A percentile compares a stretch with the other conserved stretches of the same genome.
phyloP scores from a whole-genome alignment of 305 asterid genomes.

The Lippia alba region DNA sequence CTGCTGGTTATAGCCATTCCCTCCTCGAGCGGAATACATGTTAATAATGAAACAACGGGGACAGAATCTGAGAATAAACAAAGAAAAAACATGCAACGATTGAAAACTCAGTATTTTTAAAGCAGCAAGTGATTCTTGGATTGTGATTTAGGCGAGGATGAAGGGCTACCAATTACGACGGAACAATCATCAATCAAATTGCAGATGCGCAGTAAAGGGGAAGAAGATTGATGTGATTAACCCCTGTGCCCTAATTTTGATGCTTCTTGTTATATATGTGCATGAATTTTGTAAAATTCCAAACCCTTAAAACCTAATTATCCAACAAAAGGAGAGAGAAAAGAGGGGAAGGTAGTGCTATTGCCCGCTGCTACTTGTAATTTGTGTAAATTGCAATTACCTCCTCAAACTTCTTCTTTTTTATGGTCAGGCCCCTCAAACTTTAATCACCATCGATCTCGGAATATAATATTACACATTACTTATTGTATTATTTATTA shows the following conservation, averaged over 20 bases:
- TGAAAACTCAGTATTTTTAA: neutral
- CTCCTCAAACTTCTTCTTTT: neutral
- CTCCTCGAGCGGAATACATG: slow-evolving; percentile 65
- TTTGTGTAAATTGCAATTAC: neutral
- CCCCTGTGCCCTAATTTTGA: slow-evolving; percentile 16
- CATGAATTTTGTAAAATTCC: neutral
- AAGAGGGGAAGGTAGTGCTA: neutral
- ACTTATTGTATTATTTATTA: too few species aligned
- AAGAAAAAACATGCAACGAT: slow-evolving; percentile 14
- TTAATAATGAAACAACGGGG: slow-evolving; percentile 6
- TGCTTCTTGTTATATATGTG: neutral
- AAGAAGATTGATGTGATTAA: neutral
- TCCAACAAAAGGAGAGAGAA: neutral
- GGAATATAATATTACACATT: too few species aligned
- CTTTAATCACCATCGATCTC: too few species aligned
- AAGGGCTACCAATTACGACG: neutral
- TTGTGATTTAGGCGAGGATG: neutral
- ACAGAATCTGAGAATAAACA: neutral
- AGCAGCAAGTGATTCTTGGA: neutral
- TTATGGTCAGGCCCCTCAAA: too few species aligned
- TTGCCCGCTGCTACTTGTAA: too few species aligned
- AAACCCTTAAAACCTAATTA: neutral
- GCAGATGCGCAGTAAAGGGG: neutral
- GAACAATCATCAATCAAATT: slow-evolving; percentile 1
- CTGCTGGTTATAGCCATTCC: slow-evolving; percentile 58